Evolutionary conservation across 495 filamentous ascomycete species (phyloP), one percentile per base, ranked within the genome.

Genomic region (Xylaria intraflava): DNA sequence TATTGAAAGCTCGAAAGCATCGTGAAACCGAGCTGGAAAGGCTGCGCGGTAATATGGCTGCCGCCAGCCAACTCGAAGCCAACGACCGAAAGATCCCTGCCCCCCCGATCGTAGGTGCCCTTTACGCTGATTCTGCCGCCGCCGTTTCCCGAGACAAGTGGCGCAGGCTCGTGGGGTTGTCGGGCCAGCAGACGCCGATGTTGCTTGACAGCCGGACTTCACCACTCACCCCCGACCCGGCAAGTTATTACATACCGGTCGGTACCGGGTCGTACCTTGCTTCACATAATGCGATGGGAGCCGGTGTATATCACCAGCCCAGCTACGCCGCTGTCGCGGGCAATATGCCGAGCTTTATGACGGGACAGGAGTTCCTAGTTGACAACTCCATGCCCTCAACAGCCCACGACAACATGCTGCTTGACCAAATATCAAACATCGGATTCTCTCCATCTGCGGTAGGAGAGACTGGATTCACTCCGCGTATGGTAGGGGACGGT

Each of bases 1-100:
- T 77, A 73, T 51, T 56, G 6, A 76, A 77, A 57, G 78, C 77
- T 8, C 67, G 65, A 29, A 66, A 62, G 10, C 74, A 77, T 57
- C 74, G 77, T 12, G 63, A 69, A 0, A 59, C 53, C 8, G 77
- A 78, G 49, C 23, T 80, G 3, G 46, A 58, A 2, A 61, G 76
- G 42, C 56, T 79, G 16, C 51, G 66, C 12, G 19, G 9, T 7
- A 59, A 78, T 58, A n/a, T 52, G 2, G 30, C 51, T 1, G 70
- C 62, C 36, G 68, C 61, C 12, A 45, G 53, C 19, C 20, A 38
- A 30, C 47, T 77, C 4, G 69, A 71, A 31, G 30, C 41, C 7
- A 65, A 70, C 14, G 68, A 78, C 50, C 57, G 51, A 7, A 53
- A 43, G 2, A 58, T 65, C 0, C 58, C 63, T 0, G 23, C 58